Percentiles rank a stretch among this genome's conserved stretches.
Evolutionary conservation across 352 stramenopile genomes (phyloP).

Genomic region (Poterioochromonas sp.): DNA sequence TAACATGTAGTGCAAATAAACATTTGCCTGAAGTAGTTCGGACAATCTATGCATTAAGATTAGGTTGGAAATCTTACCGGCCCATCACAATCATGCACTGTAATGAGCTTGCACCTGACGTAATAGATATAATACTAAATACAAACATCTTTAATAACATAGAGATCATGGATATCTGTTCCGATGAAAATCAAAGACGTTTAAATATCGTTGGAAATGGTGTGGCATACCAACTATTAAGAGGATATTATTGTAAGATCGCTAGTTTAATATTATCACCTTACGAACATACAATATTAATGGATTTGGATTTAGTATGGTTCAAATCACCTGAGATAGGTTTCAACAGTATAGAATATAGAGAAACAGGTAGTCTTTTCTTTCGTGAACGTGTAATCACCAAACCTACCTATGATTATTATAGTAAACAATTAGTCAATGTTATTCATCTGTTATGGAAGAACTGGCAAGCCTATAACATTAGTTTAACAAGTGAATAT

Average conservation of each 20-base stretch:
- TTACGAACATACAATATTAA: neutral
- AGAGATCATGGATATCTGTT: neutral
- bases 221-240: too few relatives aligned
- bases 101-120: neutral
- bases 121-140: neutral
- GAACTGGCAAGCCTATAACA: neutral
- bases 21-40: neutral
- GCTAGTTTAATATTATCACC: neutral
- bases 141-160: neutral
- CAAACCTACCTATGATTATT: neutral
- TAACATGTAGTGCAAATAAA: neutral
- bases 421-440: too few relatives aligned
- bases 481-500: neutral
- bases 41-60: neutral
- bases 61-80: neutral
- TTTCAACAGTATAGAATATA: neutral
- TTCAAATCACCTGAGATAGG: neutral
- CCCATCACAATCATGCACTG: conserved; percentile 5
- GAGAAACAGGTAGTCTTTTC: neutral
- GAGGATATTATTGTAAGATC: conserved; percentile 9
- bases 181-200: too few relatives aligned
- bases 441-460: too few relatives aligned
- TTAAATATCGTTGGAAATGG: neutral
- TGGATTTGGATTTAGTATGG: conserved; percentile 27
- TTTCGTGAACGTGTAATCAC: conserved; percentile 15